Conservation (phyloP, 2,329 filamentous ascomycete genomes). For the Clarireedia homoeocarpa region DNA sequence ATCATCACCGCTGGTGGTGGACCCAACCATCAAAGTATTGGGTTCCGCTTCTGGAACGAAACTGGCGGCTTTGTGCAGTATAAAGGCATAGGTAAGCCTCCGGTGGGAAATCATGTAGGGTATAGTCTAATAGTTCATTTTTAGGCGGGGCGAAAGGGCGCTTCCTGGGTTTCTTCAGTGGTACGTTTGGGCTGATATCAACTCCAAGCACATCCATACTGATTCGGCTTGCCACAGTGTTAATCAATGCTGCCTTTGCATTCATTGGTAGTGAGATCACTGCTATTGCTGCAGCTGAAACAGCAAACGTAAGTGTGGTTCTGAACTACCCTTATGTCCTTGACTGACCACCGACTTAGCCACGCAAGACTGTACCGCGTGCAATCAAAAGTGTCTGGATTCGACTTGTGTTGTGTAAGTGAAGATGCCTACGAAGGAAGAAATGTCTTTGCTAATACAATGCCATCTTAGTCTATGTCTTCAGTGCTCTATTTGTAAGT, state of each 20-base stretch:
- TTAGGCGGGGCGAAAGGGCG: slow-evolving; percentile 41
- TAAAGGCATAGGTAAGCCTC: slow-evolving; percentile 45
- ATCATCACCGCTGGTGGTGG: slow-evolving; percentile 57
- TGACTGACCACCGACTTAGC: slow-evolving; percentile 17
- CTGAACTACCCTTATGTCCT: no score
- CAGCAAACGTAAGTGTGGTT: slow-evolving; percentile 30
- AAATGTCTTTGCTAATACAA: no score
- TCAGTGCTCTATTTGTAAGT: slow-evolving; percentile 35
- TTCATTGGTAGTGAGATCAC: slow-evolving; percentile 46
- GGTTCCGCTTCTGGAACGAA: slow-evolving; percentile 62
- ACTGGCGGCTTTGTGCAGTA: slow-evolving; percentile 63
- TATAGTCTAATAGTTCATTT: no score
- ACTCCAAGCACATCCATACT: no score
- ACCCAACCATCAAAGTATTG: slow-evolving; percentile 48
- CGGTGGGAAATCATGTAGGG: no score
- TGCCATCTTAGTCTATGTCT: slow-evolving; percentile 37
- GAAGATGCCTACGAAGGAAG: no score
- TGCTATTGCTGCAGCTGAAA: slow-evolving; percentile 48
- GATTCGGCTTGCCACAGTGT: slow-evolving; percentile 24
- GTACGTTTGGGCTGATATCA: no score
- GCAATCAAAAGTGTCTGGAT: slow-evolving; percentile 44
- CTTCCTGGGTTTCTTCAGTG: slow-evolving; percentile 43
- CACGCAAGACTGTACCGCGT: slow-evolving; percentile 45
- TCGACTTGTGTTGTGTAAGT: slow-evolving; percentile 40
- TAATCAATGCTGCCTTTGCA: slow-evolving; percentile 39